phyloP scores from a whole-genome alignment of 768 basidiomycete genomes.

The Cyathus striatus region DNA sequence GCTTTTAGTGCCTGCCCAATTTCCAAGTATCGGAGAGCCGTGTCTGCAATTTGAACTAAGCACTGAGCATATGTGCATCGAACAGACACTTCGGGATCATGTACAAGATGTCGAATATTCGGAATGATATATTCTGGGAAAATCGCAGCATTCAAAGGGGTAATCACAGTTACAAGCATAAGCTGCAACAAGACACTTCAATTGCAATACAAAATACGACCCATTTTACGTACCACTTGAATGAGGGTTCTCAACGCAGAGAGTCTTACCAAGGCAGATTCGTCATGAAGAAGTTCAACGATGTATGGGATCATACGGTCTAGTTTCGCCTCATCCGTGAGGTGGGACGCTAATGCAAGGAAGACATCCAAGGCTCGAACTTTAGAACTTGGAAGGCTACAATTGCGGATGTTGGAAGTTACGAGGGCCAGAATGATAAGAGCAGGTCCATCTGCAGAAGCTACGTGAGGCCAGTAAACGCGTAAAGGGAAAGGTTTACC shows the following conservation, averaged over 20 bases:
- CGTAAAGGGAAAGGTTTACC: constrained; percentile 31
- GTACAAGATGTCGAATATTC: constrained; percentile 75
- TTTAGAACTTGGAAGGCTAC: constrained; percentile 80
- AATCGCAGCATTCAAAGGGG: constrained; percentile 73
- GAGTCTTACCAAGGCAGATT: constrained; percentile 75
- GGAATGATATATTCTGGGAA: constrained; percentile 96
- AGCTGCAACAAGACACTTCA: constrained; percentile 15
- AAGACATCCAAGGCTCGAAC: constrained; percentile 83
- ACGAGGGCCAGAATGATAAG: constrained; percentile 84
- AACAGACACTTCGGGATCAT: constrained; percentile 82
- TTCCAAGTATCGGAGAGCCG: constrained; percentile 83
- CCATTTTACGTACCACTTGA: constrained; percentile 61
- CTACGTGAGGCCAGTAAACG: not conserved
- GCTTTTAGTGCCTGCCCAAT: constrained; percentile 90
- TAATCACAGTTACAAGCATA: constrained; percentile 73
- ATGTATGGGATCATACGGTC: constrained; percentile 92
- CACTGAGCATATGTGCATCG: constrained; percentile 79
- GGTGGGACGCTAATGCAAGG: constrained; percentile 69
- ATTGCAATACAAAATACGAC: not conserved
- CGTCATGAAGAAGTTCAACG: constrained; percentile 84
- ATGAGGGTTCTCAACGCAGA: constrained; percentile 74
- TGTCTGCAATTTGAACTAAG: constrained; percentile 80
- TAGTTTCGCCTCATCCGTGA: constrained; percentile 93
- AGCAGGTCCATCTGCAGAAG: constrained; percentile 72
- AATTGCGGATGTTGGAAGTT: constrained; percentile 87